phyloP scores from a whole-genome alignment of 1,284 basidiomycete species.

The Austroboletus olivaceoglutinosus region DNA sequence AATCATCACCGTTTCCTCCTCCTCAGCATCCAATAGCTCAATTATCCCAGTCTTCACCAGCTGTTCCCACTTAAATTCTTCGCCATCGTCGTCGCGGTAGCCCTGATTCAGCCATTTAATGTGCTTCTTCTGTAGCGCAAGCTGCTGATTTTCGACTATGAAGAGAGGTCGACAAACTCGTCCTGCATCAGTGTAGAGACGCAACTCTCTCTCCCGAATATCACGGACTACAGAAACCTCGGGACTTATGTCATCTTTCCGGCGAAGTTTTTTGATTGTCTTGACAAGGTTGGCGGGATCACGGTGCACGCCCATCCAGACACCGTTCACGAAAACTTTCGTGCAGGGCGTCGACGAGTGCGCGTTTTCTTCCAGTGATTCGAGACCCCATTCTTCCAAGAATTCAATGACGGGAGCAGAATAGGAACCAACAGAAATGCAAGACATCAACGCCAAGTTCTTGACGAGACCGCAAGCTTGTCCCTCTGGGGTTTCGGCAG shows the following conservation, averaged over 20 bases:
- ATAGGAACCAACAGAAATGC: constrained; percentile 96
- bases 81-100: constrained; percentile 49
- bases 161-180: constrained; percentile 96
- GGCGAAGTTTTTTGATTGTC: constrained; percentile 88
- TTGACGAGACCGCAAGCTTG: constrained; percentile 99
- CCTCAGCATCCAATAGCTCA: constrained; percentile 96
- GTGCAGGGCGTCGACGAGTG: constrained; percentile 82
- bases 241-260: constrained; percentile 94
- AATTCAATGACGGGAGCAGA: constrained; percentile 98
- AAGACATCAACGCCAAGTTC: constrained; percentile 96
- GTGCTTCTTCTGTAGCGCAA: constrained; percentile 85
- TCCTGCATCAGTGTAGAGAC: constrained; percentile 95
- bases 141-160: constrained; percentile 89
- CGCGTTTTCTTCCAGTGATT: constrained; percentile 88
- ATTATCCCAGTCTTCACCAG: constrained; percentile 87
- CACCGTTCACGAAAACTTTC: constrained; percentile 99
- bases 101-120: constrained; percentile 69
- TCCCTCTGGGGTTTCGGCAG: constrained; percentile 98
- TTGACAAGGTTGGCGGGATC: constrained; percentile 91
- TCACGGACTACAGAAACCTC: constrained; percentile 98
- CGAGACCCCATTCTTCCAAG: constrained; percentile 97
- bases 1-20: constrained; percentile 99
- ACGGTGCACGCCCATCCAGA: constrained; percentile 99
- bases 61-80: constrained; percentile 81
- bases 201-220: constrained; percentile 92